A percentile compares a stretch with the other conserved stretches of the same genome.
Evolutionary conservation across 2,329 filamentous ascomycete species (phyloP).

Genomic region (Coleophoma cylindrospora): DNA sequence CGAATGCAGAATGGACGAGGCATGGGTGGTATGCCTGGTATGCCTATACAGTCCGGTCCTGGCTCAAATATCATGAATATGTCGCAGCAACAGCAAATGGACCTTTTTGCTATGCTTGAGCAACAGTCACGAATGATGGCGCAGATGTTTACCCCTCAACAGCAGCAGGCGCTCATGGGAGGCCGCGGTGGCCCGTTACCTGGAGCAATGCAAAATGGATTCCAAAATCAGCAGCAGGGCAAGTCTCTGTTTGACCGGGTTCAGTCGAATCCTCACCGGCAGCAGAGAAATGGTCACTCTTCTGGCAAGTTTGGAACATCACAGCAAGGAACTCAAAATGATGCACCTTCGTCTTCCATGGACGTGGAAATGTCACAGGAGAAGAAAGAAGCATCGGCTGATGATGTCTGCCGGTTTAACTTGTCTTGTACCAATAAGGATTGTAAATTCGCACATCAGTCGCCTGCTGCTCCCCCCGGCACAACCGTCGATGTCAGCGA

Average conservation of each 20-base stretch:
- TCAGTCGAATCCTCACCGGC: constrained; percentile 33
- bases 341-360: constrained; percentile 28
- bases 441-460: constrained; percentile 92
- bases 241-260: constrained; percentile 74
- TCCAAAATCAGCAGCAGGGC: constrained; percentile 35
- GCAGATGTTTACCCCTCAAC: constrained; percentile 51
- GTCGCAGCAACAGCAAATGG: constrained; percentile 66
- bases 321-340: constrained; percentile 5
- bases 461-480: constrained; percentile 78
- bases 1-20: constrained; percentile 42
- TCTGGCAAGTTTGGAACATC: constrained; percentile 12
- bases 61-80: constrained; percentile 43
- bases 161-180: constrained; percentile 48
- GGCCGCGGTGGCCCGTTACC: constrained; percentile 45
- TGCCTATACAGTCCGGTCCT: constrained; percentile 32
- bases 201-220: constrained; percentile 44
- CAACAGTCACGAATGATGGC: constrained; percentile 85
- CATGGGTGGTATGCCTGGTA: constrained; percentile 35
- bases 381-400: constrained; percentile 52
- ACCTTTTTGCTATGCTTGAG: constrained; percentile 73
- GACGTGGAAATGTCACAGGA: constrained; percentile 62
- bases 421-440: constrained; percentile 81
- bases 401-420: constrained; percentile 85
- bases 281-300: constrained; percentile 12
- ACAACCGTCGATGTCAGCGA: constrained; percentile 74